Percentiles rank a stretch among this genome's conserved stretches.
These are phyloP conservation scores for Chaetothyriales sp. DNA, from an alignment of 2,329 filamentous ascomycete genomes.

Conservation along the genomic window DNA sequence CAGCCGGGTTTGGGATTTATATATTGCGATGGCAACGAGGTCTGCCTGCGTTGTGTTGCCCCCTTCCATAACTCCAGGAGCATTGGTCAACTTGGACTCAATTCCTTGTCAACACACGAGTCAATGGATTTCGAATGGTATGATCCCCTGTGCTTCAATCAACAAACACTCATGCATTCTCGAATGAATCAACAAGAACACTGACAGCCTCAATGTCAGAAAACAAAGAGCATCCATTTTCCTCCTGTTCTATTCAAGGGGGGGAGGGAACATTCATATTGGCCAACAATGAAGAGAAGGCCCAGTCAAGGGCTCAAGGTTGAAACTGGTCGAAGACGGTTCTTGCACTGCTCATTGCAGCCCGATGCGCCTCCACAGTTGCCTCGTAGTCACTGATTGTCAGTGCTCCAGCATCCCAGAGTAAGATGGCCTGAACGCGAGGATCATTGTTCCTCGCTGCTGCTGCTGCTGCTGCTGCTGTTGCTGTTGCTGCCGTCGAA, in stretches of 20 bases:
- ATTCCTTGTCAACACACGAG: not conserved
- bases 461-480: too few species aligned
- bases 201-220: not conserved
- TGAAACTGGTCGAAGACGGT: not conserved
- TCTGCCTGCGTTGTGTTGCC: not conserved
- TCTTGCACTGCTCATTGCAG: not conserved
- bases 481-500: too few species aligned
- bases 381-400: slow-evolving; percentile 55
- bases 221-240: not conserved
- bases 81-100: not conserved
- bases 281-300: not conserved
- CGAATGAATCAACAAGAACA: not conserved
- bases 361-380: not conserved
- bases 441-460: slow-evolving; percentile 10
- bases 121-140: too few species aligned
- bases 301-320: not conserved
- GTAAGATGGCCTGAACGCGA: slow-evolving; percentile 54
- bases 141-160: too few species aligned
- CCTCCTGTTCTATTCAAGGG: not conserved
- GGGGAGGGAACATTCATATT: not conserved
- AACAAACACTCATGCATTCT: not conserved
- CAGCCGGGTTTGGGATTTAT: not conserved
- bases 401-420: slow-evolving; percentile 64
- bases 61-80: not conserved
- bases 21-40: not conserved